Base-by-base conservation (phyloP, 2,329 filamentous ascomycete species). In the Pseudocercospora ulei region DNA sequence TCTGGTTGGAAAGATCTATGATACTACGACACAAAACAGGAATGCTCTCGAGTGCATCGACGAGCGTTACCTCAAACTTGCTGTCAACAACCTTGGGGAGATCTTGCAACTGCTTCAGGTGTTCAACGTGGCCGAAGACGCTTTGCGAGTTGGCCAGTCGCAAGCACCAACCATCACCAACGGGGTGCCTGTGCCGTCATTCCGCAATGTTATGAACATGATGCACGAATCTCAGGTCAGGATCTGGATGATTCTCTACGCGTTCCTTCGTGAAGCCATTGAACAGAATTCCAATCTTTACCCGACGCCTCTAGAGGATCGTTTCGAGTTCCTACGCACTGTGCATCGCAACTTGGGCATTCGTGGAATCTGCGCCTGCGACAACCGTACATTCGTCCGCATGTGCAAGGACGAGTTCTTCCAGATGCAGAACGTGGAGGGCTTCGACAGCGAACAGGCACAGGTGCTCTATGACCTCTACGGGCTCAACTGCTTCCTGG, bases 151-250 rank as follows among this genome's bases (percentile, higher is more conserved):
- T 27, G 85, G 85, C 1, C 76, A 86, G 53, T 70, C 71, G 3
- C 66, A 73, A 4, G 66, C 78, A 1, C 76, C 79, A 59, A 74
- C 55, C 64, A 63, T 66, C 62, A 75, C 65, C 56, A 75, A 54
- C 44, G 65, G 62, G 61, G 26, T 45, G 4, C 31, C 48, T 16
- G 30, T 49, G 9, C 46, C 47, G 8, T 53, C 57, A 2, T 60
- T 57, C 38, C 37, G 17, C 2, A 35, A 44, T 8, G 43, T 56
- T 6, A 52, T 37, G 7, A 48, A 45, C 3, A 35, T 80, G 54
- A 66, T 96, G 27, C 78, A 85, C 25, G 86, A 96, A 51, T 81
- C 93, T 69, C 80, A 94, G 54, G 75, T 94, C 2, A 78, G 85
- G 20, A 75, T 79, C 7, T 96, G 90, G 88, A 85, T 82, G 23